phyloP scores from a whole-genome alignment of 768 basidiomycete species.

The Mycena chlorophos region DNA sequence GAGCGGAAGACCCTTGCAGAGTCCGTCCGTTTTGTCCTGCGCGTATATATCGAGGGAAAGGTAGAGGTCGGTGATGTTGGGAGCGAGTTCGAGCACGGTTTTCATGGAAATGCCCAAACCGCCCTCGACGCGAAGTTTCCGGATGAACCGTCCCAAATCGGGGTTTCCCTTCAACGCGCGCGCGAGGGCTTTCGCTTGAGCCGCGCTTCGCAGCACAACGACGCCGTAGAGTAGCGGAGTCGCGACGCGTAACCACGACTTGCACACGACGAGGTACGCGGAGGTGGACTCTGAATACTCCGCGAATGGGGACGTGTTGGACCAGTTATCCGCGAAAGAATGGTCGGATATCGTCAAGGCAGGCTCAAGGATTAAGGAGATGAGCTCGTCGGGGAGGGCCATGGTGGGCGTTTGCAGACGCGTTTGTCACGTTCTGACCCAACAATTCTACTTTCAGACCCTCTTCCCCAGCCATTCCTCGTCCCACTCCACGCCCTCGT shows the following conservation, averaged over 20 bases:
- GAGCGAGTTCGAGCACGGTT: conserved; percentile 4
- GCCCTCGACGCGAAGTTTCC: conserved; percentile 15
- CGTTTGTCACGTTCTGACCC: too few relatives aligned
- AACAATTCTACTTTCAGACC: too few relatives aligned
- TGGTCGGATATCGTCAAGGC: conserved; percentile 8
- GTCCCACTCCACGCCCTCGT: too few relatives aligned
- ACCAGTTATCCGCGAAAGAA: conserved; percentile 3
- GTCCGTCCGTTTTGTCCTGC: not conserved
- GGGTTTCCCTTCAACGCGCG: not conserved
- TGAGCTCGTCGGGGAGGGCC: conserved; percentile 6
- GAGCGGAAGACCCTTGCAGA: conserved; percentile 1
- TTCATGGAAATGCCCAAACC: conserved; percentile 9
- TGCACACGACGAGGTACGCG: conserved; percentile 10
- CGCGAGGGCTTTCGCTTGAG: conserved; percentile 10
- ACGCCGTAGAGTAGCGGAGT: conserved; percentile 14
- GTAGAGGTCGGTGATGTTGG: conserved; percentile 11
- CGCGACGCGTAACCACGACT: conserved; percentile 16
- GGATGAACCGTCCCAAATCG: conserved; percentile 9
- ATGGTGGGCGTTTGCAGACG: not conserved
- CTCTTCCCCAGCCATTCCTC: too few relatives aligned
- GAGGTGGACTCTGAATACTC: conserved; percentile 1
- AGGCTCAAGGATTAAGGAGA: conserved; percentile 10
- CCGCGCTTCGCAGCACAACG: conserved; percentile 10
- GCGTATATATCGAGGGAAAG: not conserved
- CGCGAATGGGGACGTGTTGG: not conserved